phyloP scores from a whole-genome alignment of 306 rosid genomes.

The Cicer chorassanicum region DNA sequence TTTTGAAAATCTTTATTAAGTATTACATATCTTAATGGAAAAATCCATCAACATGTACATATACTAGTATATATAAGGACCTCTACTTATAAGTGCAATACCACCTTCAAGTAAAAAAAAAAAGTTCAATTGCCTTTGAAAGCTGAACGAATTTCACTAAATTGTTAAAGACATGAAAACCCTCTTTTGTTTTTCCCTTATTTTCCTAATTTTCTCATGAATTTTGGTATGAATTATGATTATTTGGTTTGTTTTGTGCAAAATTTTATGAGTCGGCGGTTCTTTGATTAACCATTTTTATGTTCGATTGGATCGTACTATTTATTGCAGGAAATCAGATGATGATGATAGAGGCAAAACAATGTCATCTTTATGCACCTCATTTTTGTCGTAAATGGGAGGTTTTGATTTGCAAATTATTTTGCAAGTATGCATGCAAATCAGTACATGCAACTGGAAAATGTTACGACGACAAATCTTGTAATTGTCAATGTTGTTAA shows the following conservation, averaged over 20 bases:
- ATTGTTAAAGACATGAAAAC: background rate
- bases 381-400: conserved; percentile 1
- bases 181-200: background rate
- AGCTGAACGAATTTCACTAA: background rate
- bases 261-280: background rate
- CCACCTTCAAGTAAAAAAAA: background rate
- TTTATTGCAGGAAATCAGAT: background rate
- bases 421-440: background rate
- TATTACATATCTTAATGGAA: too few relatives aligned
- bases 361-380: background rate
- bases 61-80: background rate
- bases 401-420: background rate
- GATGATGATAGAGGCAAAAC: background rate
- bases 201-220: background rate
- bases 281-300: background rate
- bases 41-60: too few relatives aligned
- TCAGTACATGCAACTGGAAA: background rate
- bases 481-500: conserved; percentile 17
- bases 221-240: background rate
- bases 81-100: background rate
- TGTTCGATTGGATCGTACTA: background rate
- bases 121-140: background rate
- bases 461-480: background rate
- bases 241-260: background rate
- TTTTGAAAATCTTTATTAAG: too few relatives aligned